Evolutionary conservation across 225 moss, liverwort and hornwort genomes (phyloP).

Genomic region (Physcomitrium patens): DNA sequence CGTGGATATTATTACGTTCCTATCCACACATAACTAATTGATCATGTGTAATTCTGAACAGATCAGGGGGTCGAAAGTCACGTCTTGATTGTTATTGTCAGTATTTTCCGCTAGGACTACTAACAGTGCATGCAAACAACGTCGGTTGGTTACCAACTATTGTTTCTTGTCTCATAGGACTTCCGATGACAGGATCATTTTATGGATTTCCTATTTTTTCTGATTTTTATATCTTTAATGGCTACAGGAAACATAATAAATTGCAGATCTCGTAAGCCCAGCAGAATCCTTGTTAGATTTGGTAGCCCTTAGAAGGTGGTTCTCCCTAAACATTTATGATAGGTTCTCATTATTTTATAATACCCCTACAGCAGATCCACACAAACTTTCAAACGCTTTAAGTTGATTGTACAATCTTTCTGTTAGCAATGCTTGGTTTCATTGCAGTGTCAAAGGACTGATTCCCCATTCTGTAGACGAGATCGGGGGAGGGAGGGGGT

Average conservation of each 20-base stretch:
- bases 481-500: no score
- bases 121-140: no score
- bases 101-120: no score
- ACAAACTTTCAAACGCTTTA: not conserved
- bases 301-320: constrained; percentile 1
- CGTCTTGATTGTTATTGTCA: no score
- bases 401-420: constrained; percentile 2
- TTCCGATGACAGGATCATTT: no score
- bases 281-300: not conserved
- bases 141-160: no score
- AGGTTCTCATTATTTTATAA: constrained; percentile 6
- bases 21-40: no score
- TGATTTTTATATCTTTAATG: not conserved
- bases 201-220: not conserved
- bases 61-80: no score
- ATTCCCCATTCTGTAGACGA: no score
- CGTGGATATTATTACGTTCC: not conserved
- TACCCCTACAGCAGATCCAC: not conserved
- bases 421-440: constrained; percentile 10
- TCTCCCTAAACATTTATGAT: constrained; percentile 19
- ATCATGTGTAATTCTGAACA: no score
- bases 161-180: no score
- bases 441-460: not conserved
- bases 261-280: not conserved
- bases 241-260: not conserved